Base-by-base conservation (phyloP, 108 stramenopile genomes). In the Skeletonema marinoi region DNA sequence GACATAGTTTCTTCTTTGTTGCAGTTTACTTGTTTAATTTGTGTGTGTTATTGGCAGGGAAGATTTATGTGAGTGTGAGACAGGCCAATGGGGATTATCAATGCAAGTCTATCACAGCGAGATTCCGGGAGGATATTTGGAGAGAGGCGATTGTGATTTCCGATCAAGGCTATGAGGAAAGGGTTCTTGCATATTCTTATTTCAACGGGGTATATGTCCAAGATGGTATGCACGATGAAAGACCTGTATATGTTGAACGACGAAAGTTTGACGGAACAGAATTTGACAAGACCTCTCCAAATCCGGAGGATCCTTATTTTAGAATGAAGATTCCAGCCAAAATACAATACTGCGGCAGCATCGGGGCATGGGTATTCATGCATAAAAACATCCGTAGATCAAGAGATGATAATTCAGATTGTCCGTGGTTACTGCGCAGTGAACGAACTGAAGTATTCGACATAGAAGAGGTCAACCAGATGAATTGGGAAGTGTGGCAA, bases 401-500 rank as follows among this genome's bases (percentile, higher is more conserved):
- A 44, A 6, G 38, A 44, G 11, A 29, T 8, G 62, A 32, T n/a
- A 4, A 8, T 36, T 33, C 62, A 6, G 62, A 33, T 36, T 63
- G 62, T 33, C 62, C 62, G 14, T 63, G 62, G 62, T 63, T 63
- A 13, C n/a, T 63, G 19, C 62, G 62, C 16, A 38, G 36, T 38
- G 36, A 32, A 36, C 13, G n/a, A n/a, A 60, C 59, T 9, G 59
- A n/a, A 9, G 59, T 31, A 10, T 60, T 14, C 12, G 30, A 60
- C 59, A 29, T 60, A 9, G 25, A 30, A 60, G 59, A 60, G 30
- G 59, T 60, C 1, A 30, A 25, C 25, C 25, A 29, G 29, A 13
- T 11, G 29, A 11, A 10, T 2, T 60, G 59, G 59, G 9, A 31
- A 29, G 31, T n/a, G 0, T 60, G 59, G 59, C 9, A 29, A 11